These are phyloP conservation scores for Neonectria ditissima DNA, from an alignment of 2,329 filamentous ascomycete species.

Conservation along the genomic window DNA sequence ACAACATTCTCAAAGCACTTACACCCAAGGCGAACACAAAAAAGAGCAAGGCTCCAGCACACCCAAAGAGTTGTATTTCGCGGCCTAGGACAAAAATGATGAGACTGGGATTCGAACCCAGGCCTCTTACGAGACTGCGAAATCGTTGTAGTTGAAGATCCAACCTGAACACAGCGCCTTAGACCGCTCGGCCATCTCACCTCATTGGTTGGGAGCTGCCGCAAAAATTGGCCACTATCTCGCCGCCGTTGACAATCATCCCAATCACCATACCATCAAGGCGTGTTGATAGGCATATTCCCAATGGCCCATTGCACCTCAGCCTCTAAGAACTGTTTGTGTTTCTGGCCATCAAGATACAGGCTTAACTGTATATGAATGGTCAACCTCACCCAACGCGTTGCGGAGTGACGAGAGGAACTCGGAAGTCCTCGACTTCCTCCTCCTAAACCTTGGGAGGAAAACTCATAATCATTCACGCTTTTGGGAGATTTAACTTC, in stretches of 20 bases:
- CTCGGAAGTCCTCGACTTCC: background rate
- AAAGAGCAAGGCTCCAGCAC: too few species aligned
- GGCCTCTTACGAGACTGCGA: conserved; percentile 5
- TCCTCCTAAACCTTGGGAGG: background rate
- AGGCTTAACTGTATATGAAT: background rate
- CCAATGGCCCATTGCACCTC: too few species aligned
- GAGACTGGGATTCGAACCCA: conserved; percentile 7
- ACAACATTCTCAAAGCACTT: too few species aligned
- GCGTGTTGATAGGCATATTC: too few species aligned
- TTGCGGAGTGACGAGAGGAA: background rate
- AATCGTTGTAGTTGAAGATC: background rate
- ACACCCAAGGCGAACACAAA: too few species aligned
- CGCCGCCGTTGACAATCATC: too few species aligned
- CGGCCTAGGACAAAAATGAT: background rate
- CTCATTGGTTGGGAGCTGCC: background rate
- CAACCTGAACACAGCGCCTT: conserved; percentile 7
- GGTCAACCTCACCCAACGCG: background rate
- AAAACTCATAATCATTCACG: background rate
- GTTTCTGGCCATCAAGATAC: background rate
- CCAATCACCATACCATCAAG: too few species aligned
- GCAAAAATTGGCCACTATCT: background rate
- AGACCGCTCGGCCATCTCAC: conserved; percentile 7
- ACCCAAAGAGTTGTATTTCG: too few species aligned
- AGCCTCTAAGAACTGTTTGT: background rate
- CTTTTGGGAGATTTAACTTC: background rate